Conservation (phyloP, 2,329 filamentous ascomycete species). For the Apiospora kogelbergensis region DNA sequence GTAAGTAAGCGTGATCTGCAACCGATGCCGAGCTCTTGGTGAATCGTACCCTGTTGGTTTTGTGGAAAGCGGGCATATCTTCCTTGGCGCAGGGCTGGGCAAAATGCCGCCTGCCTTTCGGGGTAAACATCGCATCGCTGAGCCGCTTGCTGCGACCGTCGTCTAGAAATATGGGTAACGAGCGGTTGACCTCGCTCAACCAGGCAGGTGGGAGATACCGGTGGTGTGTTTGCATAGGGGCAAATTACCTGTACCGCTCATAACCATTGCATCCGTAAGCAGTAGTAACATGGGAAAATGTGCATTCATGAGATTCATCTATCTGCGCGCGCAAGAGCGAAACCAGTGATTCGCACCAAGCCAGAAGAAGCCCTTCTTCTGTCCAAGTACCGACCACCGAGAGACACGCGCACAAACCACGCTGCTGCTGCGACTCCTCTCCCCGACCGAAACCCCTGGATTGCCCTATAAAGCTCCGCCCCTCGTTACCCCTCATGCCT, state of each 20-base stretch:
- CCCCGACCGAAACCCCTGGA: neutral
- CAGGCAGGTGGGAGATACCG: neutral
- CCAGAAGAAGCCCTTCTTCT: neutral
- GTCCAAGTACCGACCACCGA: neutral
- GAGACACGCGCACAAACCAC: neutral
- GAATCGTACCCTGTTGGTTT: neutral
- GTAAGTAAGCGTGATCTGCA: neutral
- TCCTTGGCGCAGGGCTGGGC: neutral
- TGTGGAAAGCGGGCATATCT: too few relatives aligned
- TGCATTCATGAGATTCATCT: conserved; percentile 9
- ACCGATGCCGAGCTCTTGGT: neutral
- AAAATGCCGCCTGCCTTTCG: neutral
- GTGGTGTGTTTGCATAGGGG: too few relatives aligned
- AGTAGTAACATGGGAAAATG: neutral
- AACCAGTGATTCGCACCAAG: neutral
- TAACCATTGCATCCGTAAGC: neutral
- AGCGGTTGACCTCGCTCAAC: neutral
- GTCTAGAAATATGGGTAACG: neutral
- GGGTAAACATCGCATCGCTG: neutral
- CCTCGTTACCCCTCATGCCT: neutral
- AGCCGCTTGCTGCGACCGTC: neutral
- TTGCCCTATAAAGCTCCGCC: neutral
- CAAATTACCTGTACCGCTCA: neutral
- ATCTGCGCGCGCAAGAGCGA: neutral
- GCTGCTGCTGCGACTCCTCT: neutral